phyloP scores from a whole-genome alignment of 768 basidiomycete species.

The Suillus subluteus region DNA sequence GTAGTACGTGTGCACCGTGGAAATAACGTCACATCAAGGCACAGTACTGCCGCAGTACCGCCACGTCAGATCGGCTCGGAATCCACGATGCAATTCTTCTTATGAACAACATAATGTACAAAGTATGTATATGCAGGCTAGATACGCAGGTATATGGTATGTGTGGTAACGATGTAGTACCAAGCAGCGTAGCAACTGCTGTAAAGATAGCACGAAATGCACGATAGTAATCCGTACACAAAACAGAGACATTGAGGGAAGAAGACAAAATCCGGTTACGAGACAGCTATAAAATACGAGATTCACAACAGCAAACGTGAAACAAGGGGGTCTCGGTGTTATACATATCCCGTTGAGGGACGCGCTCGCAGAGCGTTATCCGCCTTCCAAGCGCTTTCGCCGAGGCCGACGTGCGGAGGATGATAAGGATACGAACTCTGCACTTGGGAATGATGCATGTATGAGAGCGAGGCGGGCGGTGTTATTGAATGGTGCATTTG shows the following conservation, averaged over 20 bases:
- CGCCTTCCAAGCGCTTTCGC: constrained; percentile 49
- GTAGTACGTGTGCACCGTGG: constrained; percentile 10
- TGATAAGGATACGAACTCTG: constrained; percentile 47
- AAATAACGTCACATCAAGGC: constrained; percentile 2
- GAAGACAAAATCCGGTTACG: constrained; percentile 12
- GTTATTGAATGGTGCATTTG: constrained; percentile 35
- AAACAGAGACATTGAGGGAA: constrained; percentile 9
- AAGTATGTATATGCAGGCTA: constrained; percentile 14
- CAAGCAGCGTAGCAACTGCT: constrained; percentile 2
- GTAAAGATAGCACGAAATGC: constrained; percentile 10
- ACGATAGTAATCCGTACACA: constrained; percentile 13
- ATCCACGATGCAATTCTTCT: constrained; percentile 9
- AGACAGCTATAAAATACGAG: constrained; percentile 14
- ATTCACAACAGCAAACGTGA: constrained; percentile 3
- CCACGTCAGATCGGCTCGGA: constrained; percentile 10
- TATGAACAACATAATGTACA: constrained; percentile 14
- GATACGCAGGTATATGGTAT: constrained; percentile 15
- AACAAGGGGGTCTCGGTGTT: not conserved
- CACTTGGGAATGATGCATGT: constrained; percentile 47
- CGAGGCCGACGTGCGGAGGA: constrained; percentile 38
- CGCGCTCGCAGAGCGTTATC: constrained; percentile 44
- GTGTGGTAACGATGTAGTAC: constrained; percentile 12
- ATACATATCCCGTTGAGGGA: constrained; percentile 24
- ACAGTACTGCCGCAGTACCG: constrained; percentile 5
- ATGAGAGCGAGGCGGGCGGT: constrained; percentile 36